These are phyloP conservation scores for Colletotrichum lini DNA, from an alignment of 2,329 filamentous ascomycete genomes.

Conservation along the genomic window DNA sequence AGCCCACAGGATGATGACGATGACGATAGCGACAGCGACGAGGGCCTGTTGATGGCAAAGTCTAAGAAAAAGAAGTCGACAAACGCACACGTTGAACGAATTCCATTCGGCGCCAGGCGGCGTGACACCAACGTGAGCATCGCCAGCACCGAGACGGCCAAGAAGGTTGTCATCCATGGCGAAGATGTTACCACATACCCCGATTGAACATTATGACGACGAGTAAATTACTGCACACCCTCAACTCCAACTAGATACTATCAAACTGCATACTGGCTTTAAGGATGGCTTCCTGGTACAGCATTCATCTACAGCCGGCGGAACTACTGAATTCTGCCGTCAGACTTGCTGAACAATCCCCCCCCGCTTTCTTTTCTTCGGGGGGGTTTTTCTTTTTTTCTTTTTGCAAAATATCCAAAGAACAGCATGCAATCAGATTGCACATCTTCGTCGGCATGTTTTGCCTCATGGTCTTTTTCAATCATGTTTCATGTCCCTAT, in stretches of 20 bases:
- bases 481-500: slow-evolving; percentile 19
- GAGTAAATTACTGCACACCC: slow-evolving; percentile 10
- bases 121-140: slow-evolving; percentile 74
- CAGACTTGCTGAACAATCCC: not conserved
- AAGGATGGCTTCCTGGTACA: not conserved
- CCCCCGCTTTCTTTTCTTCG: slow-evolving; percentile 1
- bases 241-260: slow-evolving; percentile 10
- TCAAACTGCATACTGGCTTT: slow-evolving; percentile 24
- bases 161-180: slow-evolving; percentile 56
- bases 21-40: slow-evolving; percentile 69
- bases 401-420: slow-evolving; percentile 28
- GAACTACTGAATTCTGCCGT: slow-evolving; percentile 5
- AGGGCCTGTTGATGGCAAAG: slow-evolving; percentile 68
- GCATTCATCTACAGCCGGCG: slow-evolving; percentile 21
- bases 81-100: slow-evolving; percentile 44
- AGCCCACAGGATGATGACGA: slow-evolving; percentile 54
- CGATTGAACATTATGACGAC: slow-evolving; percentile 16
- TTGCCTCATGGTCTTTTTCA: slow-evolving; percentile 10
- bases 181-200: slow-evolving; percentile 25
- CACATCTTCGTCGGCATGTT: slow-evolving; percentile 19
- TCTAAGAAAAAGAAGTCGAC: slow-evolving; percentile 59
- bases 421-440: slow-evolving; percentile 41
- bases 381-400: too few relatives aligned
- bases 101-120: slow-evolving; percentile 59
- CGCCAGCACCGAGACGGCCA: slow-evolving; percentile 75